Conservation (phyloP, 75 land plant species). For the Cupressus sempervirens region DNA sequence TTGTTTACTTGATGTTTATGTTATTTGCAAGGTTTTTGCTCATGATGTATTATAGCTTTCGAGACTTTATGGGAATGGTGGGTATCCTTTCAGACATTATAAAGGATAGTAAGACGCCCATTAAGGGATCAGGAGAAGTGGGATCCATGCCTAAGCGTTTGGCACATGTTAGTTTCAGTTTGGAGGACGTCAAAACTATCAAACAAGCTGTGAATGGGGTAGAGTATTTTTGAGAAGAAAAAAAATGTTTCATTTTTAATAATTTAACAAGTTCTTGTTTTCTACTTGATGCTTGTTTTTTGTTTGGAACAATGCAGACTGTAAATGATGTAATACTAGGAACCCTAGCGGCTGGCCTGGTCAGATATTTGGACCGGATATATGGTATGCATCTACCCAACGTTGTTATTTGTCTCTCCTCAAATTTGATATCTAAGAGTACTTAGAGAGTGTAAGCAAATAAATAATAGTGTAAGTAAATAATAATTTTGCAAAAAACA, state of each 20-base stretch:
- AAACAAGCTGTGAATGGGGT: constrained; percentile 34
- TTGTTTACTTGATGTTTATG: neutral
- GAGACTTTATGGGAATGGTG: constrained; percentile 8
- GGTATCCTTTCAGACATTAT: constrained; percentile 11
- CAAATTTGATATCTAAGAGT: too few relatives aligned
- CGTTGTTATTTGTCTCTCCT: too few relatives aligned
- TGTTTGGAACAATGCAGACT: constrained; percentile 41
- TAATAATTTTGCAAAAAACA: too few relatives aligned
- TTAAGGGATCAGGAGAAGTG: constrained; percentile 27
- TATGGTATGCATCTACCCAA: constrained; percentile 18
- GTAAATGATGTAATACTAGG: constrained; percentile 81
- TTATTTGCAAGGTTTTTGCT: constrained; percentile 11
- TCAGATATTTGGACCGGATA: constrained; percentile 45
- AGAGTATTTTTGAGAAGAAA: neutral
- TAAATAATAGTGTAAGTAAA: too few relatives aligned
- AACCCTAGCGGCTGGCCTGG: constrained; percentile 58
- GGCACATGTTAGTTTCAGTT: constrained; percentile 6
- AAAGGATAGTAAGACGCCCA: constrained; percentile 23
- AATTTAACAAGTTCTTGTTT: too few relatives aligned
- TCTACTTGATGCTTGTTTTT: too few relatives aligned
- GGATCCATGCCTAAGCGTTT: constrained; percentile 19
- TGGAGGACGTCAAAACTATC: constrained; percentile 24
- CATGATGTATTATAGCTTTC: constrained; percentile 19
- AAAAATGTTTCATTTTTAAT: too few relatives aligned
- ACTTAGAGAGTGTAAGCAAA: too few relatives aligned